A percentile compares a stretch with the other conserved stretches of the same genome.
phyloP scores from a whole-genome alignment of 305 asterid species.

The Withania somnifera region DNA sequence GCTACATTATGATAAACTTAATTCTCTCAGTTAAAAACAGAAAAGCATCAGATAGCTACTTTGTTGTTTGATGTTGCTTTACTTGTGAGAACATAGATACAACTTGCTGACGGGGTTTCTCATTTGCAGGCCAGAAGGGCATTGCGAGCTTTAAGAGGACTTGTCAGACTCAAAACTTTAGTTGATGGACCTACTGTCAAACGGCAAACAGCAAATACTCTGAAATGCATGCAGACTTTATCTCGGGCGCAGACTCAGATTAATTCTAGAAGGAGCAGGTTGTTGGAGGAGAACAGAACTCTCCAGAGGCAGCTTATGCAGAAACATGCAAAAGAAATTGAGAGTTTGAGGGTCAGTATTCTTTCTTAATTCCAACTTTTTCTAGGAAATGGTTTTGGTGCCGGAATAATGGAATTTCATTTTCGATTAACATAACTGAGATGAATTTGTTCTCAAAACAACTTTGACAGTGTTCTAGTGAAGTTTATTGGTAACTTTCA shows the following conservation, averaged over 20 bases:
- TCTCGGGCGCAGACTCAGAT: slow-evolving; percentile 92
- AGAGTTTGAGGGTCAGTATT: slow-evolving; percentile 28
- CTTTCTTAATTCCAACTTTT: slow-evolving; percentile 1
- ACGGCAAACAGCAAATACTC: slow-evolving; percentile 83
- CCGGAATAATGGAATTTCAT: not conserved
- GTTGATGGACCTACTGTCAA: slow-evolving; percentile 75
- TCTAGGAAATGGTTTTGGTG: not conserved
- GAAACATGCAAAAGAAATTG: slow-evolving; percentile 35
- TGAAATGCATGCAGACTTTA: slow-evolving; percentile 78
- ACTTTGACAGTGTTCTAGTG: not conserved
- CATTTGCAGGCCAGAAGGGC: slow-evolving; percentile 87
- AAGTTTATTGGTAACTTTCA: not conserved
- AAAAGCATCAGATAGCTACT: not conserved
- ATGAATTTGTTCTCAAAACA: not conserved
- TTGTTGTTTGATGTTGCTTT: not conserved
- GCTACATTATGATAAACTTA: not conserved
- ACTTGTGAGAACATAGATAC: not conserved
- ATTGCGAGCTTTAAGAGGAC: slow-evolving; percentile 81
- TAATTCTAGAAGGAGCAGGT: slow-evolving; percentile 61
- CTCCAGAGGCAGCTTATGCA: slow-evolving; percentile 38
- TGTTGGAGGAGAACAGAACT: slow-evolving; percentile 34
- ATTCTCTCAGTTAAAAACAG: not conserved
- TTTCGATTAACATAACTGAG: not conserved
- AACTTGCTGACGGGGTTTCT: not conserved
- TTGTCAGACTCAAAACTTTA: slow-evolving; percentile 76